These are phyloP conservation scores for Aspergillus ostianus DNA, from an alignment of 495 filamentous ascomycete species.

Conservation along the genomic window DNA sequence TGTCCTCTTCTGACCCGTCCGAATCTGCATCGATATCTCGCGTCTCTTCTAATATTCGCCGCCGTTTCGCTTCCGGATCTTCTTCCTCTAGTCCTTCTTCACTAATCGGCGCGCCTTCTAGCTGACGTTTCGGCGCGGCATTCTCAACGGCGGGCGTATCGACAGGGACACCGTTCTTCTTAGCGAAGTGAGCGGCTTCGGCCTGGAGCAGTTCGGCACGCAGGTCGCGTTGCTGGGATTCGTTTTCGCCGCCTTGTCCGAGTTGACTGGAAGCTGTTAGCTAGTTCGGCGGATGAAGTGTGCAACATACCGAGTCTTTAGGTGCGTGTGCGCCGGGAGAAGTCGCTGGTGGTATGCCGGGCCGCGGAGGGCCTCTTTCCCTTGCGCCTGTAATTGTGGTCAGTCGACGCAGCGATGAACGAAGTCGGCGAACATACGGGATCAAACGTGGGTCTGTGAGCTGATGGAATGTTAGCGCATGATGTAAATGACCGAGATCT, in stretches of 20 bases:
- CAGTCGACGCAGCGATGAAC: constrained; percentile 13
- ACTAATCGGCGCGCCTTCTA: constrained; percentile 51
- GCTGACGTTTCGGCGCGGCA: constrained; percentile 60
- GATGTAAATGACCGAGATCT: neutral
- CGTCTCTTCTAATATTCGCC: constrained; percentile 84
- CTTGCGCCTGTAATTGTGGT: constrained; percentile 63
- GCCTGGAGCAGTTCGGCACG: constrained; percentile 86
- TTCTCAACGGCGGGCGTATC: constrained; percentile 38
- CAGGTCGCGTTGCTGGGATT: constrained; percentile 72
- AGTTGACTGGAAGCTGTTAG: constrained; percentile 58
- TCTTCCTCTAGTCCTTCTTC: constrained; percentile 53
- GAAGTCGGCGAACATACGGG: constrained; percentile 56
- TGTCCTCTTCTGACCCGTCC: constrained; percentile 65
- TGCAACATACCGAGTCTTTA: constrained; percentile 71
- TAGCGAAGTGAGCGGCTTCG: constrained; percentile 84
- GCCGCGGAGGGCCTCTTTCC: constrained; percentile 91
- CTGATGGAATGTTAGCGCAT: constrained; percentile 36
- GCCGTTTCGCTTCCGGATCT: constrained; percentile 78
- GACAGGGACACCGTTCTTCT: constrained; percentile 63
- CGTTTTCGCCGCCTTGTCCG: constrained; percentile 84
- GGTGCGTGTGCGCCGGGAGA: constrained; percentile 84
- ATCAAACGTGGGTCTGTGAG: constrained; percentile 89
- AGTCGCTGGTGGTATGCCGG: constrained; percentile 96
- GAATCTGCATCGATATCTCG: constrained; percentile 90
- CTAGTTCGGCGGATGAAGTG: neutral